phyloP scores from a whole-genome alignment of 495 filamentous ascomycete genomes.

The Penicillium cosmopolitanum region DNA sequence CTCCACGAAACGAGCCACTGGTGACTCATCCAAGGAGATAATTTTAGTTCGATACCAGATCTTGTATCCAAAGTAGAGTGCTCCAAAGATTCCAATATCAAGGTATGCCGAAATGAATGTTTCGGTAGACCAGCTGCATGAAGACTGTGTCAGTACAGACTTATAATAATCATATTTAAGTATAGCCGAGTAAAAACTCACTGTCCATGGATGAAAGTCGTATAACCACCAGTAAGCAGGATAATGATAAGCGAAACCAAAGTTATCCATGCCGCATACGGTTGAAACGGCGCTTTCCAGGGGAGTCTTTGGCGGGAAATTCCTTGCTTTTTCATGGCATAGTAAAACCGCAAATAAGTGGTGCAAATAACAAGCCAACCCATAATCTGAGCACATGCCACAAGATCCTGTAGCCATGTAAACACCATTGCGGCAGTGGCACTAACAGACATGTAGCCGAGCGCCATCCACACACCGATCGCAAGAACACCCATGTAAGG shows the following conservation, averaged over 20 bases:
- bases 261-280: slow-evolving; percentile 50
- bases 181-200: not conserved
- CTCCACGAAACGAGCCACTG: slow-evolving; percentile 53
- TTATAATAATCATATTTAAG: not conserved
- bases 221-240: slow-evolving; percentile 58
- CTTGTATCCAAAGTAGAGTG: slow-evolving; percentile 57
- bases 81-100: slow-evolving; percentile 54
- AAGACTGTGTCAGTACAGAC: not conserved
- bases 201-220: slow-evolving; percentile 50
- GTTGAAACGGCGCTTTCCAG: slow-evolving; percentile 52
- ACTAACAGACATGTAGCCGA: slow-evolving; percentile 31
- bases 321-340: slow-evolving; percentile 51
- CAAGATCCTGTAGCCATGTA: slow-evolving; percentile 57
- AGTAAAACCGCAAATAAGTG: slow-evolving; percentile 58
- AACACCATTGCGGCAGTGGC: slow-evolving; percentile 25
- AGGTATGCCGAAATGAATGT: slow-evolving; percentile 31
- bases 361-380: slow-evolving; percentile 57
- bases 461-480: slow-evolving; percentile 20
- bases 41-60: slow-evolving; percentile 53
- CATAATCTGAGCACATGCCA: slow-evolving; percentile 54
- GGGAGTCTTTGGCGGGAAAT: slow-evolving; percentile 45
- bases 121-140: slow-evolving; percentile 22
- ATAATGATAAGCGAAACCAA: slow-evolving; percentile 49
- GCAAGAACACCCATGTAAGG: slow-evolving; percentile 38
- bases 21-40: slow-evolving; percentile 50